Conservation (phyloP, 2,329 filamentous ascomycete species). For the Plectosphaerella sp. region DNA sequence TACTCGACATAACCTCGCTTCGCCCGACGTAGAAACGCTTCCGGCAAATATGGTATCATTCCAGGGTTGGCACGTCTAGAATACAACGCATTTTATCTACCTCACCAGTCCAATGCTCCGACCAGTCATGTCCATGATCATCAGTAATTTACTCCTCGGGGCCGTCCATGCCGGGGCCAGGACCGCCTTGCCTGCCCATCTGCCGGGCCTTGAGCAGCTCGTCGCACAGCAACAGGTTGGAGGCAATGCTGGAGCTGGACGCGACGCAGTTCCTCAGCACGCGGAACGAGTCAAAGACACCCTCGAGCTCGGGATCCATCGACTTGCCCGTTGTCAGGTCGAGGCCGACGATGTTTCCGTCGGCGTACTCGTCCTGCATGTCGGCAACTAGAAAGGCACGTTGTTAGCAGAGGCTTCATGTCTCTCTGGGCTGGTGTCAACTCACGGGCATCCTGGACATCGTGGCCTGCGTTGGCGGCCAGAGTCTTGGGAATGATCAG, state of each 20-base stretch:
- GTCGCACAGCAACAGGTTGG: conserved; percentile 91
- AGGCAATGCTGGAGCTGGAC: conserved; percentile 90
- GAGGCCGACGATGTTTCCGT: conserved; percentile 82
- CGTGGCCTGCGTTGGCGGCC: conserved; percentile 91
- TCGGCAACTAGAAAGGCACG: conserved; percentile 60
- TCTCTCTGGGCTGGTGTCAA: conserved; percentile 20
- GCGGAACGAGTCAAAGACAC: conserved; percentile 94
- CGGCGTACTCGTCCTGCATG: conserved; percentile 78
- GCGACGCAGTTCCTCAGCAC: conserved; percentile 91
- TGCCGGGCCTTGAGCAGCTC: conserved; percentile 97
- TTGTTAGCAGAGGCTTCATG: neutral
- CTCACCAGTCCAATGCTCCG: conserved; percentile 28
- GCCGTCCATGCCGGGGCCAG: conserved; percentile 62
- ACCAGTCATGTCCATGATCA: conserved; percentile 29
- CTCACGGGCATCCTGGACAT: conserved; percentile 92
- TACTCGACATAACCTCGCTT: too few species aligned
- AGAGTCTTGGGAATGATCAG: conserved; percentile 96
- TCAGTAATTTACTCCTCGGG: conserved; percentile 38
- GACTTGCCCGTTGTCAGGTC: conserved; percentile 83
- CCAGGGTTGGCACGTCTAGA: conserved; percentile 12
- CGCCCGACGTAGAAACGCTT: too few species aligned
- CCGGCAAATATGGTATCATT: conserved; percentile 8
- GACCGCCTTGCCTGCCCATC: conserved; percentile 69
- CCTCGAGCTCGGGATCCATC: conserved; percentile 91
- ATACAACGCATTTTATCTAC: conserved; percentile 29